Evolutionary conservation across 176 grass and related monocot species (phyloP).

Genomic region (Zoysia pacifica): DNA sequence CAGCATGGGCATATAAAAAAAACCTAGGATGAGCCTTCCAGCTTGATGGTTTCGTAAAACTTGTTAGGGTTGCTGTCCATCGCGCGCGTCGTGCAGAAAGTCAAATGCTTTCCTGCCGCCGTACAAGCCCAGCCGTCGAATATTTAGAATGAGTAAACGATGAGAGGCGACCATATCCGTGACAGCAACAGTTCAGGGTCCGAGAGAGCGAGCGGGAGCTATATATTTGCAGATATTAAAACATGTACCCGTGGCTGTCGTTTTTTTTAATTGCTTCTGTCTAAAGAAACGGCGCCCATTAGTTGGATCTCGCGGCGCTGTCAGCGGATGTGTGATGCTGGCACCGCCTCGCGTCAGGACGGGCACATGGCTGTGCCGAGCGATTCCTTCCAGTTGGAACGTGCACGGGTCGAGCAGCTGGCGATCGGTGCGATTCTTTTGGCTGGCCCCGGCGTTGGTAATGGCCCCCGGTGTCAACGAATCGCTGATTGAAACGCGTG

Average conservation of each 20-base stretch:
- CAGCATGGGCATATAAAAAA: too few species aligned
- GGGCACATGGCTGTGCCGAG: constrained; percentile 2
- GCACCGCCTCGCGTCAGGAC: too few species aligned
- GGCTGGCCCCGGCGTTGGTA: background rate
- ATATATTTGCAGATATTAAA: too few species aligned
- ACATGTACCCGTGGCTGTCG: too few species aligned
- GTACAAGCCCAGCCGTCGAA: background rate
- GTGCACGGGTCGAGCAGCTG: background rate
- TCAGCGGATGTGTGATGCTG: too few species aligned
- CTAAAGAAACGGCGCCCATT: background rate
- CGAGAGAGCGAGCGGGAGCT: too few species aligned
- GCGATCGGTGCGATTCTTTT: too few species aligned
- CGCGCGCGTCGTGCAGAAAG: background rate
- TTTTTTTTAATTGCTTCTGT: too few species aligned
- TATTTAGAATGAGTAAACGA: background rate
- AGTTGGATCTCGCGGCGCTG: too few species aligned
- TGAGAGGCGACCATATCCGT: too few species aligned
- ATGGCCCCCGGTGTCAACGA: background rate
- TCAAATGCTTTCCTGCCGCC: background rate
- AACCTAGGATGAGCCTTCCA: background rate
- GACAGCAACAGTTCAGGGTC: background rate
- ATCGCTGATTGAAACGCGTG: background rate
- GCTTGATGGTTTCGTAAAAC: background rate
- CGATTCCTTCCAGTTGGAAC: background rate
- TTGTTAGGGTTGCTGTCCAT: background rate